Base-by-base conservation (phyloP, 495 filamentous ascomycete species). In the Durotheca rogersii region DNA sequence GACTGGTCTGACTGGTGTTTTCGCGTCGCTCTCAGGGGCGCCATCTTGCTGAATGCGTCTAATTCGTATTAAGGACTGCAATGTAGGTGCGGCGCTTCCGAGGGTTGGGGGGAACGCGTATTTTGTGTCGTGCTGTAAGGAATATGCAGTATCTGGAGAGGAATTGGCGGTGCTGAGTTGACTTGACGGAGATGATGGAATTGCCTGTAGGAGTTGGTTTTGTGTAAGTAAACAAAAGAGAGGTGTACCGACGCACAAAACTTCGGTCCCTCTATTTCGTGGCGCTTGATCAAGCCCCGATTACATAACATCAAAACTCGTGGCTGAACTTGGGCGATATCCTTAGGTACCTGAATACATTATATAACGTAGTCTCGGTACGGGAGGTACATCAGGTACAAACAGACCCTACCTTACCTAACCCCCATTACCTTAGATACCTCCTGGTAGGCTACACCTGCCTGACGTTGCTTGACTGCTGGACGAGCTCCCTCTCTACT, bases 1-100 rank as follows among this genome's bases (percentile, higher is more conserved):
- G 71, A 64, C 47, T 74, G 71, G 21, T 78, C 72, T 6, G 82
- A 84, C 66, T 82, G 85, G 64, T 78, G 80, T 66, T 86, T 87
- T 60, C 66, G 73, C 25, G 75, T 65, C 41, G 74, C 65, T 35
- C 42, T 59, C 14, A 67, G 49, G 15, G 80, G 69, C 60, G 81
- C 68, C 85, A 87, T 86, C 25, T 41, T 56, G 47, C 23, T 27
- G 23, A 27, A 9, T 39, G 12, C 53, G 21, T 35, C 27, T 36
- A 20, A 43, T 48, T 41, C 16, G 43, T 16, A 11, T 42, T 43
- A 30, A n/a, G n/a, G n/a, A n/a, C n/a, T n/a, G n/a, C n/a, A n/a
- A n/a, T n/a, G n/a, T n/a, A n/a, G n/a, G n/a, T n/a, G n/a, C n/a
- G n/a, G n/a, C n/a, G n/a, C n/a, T n/a, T n/a, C n/a, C n/a, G n/a